Evolutionary conservation across 2,329 filamentous ascomycete genomes (phyloP).

Genomic region (Hymenotorrendiella dingleyae): DNA sequence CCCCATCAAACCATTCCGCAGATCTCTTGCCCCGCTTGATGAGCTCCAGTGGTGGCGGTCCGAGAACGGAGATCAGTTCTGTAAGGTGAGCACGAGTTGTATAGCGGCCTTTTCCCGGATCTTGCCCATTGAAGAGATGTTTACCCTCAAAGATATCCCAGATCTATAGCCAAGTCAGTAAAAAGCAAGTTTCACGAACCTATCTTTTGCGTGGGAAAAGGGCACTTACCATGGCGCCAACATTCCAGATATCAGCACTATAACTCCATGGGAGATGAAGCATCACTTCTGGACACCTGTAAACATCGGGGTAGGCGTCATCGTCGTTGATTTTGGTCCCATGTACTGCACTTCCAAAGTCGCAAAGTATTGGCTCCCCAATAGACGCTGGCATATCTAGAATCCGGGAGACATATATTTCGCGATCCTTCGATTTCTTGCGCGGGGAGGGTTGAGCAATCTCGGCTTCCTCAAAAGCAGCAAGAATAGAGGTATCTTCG

Average conservation of each 20-base stretch:
- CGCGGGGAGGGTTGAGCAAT: constrained; percentile 34
- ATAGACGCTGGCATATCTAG: constrained; percentile 31
- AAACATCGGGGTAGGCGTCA: constrained; percentile 36
- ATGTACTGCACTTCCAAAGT: constrained; percentile 41
- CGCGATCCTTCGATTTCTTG: constrained; percentile 36
- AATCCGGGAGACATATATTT: constrained; percentile 38
- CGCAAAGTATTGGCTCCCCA: constrained; percentile 38
- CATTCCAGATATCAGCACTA: constrained; percentile 33
- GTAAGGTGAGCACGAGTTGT: constrained; percentile 16
- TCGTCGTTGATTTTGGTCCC: constrained; percentile 32
- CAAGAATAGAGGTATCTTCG: constrained; percentile 32
- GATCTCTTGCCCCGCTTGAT: constrained; percentile 10
- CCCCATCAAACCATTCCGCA: constrained; percentile 11
- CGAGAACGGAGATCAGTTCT: constrained; percentile 18
- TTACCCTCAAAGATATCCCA: constrained; percentile 19
- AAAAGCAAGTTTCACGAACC: not conserved
- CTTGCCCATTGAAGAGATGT: constrained; percentile 12
- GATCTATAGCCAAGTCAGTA: constrained; percentile 10
- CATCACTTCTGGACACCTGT: constrained; percentile 35
- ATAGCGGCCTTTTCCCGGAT: constrained; percentile 11
- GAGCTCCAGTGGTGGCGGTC: constrained; percentile 12
- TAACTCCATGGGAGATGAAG: constrained; percentile 31
- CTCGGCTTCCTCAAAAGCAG: constrained; percentile 36
- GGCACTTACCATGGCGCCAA: constrained; percentile 29
- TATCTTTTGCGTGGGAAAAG: constrained; percentile 1